These are phyloP conservation scores for Pseudonectria buxi DNA, from an alignment of 2,329 filamentous ascomycete genomes.

Conservation along the genomic window DNA sequence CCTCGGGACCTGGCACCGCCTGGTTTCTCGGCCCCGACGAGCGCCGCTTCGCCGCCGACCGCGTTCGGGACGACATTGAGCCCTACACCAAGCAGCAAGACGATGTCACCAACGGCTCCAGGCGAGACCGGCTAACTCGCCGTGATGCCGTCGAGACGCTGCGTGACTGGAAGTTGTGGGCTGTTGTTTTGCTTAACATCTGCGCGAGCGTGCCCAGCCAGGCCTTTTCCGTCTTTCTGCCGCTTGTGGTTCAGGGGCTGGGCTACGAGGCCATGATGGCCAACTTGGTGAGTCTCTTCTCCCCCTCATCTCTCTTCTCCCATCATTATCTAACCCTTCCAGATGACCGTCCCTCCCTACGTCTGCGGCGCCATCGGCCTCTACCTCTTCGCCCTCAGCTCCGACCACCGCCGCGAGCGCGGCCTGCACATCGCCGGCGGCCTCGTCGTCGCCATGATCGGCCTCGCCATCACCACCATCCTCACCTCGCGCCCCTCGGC, in stretches of 20 bases:
- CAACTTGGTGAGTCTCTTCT: constrained; percentile 14
- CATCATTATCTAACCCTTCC: neutral
- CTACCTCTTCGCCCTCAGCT: constrained; percentile 20
- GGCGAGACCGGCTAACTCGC: constrained; percentile 15
- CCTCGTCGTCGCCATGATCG: constrained; percentile 15
- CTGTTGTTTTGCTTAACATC: constrained; percentile 19
- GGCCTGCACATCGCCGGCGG: constrained; percentile 20
- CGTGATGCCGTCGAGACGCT: constrained; percentile 20
- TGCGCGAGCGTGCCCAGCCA: constrained; percentile 22
- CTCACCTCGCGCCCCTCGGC: constrained; percentile 14
- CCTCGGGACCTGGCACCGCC: constrained; percentile 18
- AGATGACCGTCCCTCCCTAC: constrained; percentile 23
- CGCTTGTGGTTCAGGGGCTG: constrained; percentile 20
- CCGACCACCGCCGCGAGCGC: constrained; percentile 18
- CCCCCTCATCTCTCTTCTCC: neutral
- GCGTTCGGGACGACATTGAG: constrained; percentile 18
- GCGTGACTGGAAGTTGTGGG: constrained; percentile 23
- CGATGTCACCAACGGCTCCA: constrained; percentile 20
- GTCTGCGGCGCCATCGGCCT: constrained; percentile 22
- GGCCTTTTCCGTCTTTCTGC: constrained; percentile 21
- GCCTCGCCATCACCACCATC: constrained; percentile 19
- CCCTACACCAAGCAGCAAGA: constrained; percentile 17
- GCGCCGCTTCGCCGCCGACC: constrained; percentile 14
- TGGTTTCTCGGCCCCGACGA: constrained; percentile 19
- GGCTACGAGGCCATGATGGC: constrained; percentile 22